Evolutionary conservation across 192 early-diverging fungal species (phyloP).

Genomic region (Backusella liffmaniae): DNA sequence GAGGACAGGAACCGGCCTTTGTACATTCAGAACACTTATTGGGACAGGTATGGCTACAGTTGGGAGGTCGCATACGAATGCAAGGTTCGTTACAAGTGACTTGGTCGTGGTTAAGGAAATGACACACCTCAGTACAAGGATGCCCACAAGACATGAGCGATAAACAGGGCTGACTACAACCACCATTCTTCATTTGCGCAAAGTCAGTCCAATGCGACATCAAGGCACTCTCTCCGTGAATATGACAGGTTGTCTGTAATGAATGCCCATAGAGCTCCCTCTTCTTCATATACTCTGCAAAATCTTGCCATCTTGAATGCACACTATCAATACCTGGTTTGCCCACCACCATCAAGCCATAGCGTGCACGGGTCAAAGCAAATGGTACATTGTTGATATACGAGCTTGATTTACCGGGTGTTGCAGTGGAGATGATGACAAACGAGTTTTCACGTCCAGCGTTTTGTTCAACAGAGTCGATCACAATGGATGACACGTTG

Average conservation of each 20-base stretch:
- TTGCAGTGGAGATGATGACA: slow-evolving; percentile 13
- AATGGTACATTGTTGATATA: neutral
- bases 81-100: slow-evolving; percentile 14
- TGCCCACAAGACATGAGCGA: slow-evolving; percentile 25
- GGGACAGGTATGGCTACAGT: slow-evolving; percentile 19
- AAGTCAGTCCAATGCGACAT: slow-evolving; percentile 10
- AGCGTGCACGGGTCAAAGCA: slow-evolving; percentile 22
- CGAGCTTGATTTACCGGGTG: neutral
- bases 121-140: slow-evolving; percentile 27
- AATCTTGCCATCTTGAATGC: neutral
- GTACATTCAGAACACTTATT: slow-evolving; percentile 21
- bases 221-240: neutral
- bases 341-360: slow-evolving; percentile 23
- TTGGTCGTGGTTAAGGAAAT: slow-evolving; percentile 3
- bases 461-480: neutral
- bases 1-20: slow-evolving; percentile 14
- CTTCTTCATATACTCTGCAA: slow-evolving; percentile 16
- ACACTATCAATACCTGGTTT: neutral
- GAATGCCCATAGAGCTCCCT: neutral
- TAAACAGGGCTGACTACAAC: slow-evolving; percentile 14
- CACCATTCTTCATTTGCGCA: slow-evolving; percentile 17
- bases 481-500: neutral
- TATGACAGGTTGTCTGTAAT: neutral
- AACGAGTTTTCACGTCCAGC: slow-evolving; percentile 11
- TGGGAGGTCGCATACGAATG: slow-evolving; percentile 3